Evolutionary conservation across 83 land plant species (phyloP).

Genomic region (Thuja plicata): DNA sequence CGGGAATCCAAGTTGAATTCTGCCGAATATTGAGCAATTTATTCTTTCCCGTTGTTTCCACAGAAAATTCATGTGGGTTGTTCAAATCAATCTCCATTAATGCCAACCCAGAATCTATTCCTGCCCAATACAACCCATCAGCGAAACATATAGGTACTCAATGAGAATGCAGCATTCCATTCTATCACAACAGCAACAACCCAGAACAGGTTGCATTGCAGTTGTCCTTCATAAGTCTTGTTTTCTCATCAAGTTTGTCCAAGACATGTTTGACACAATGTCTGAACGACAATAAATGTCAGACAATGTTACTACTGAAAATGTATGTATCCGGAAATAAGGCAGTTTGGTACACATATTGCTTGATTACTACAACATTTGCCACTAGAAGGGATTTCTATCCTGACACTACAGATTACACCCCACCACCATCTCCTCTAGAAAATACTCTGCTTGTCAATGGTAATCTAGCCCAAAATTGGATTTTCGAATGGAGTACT

Average conservation of each 20-base stretch:
- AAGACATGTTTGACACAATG: background rate
- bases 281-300: background rate
- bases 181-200: background rate
- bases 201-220: background rate
- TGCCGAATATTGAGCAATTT: background rate
- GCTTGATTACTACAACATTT: too few species aligned
- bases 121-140: background rate
- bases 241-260: background rate
- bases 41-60: background rate
- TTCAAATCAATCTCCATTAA: constrained; percentile 1
- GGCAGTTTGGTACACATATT: background rate
- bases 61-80: background rate
- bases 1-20: background rate
- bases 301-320: background rate
- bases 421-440: background rate
- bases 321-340: background rate
- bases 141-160: background rate
- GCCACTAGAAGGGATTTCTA: too few species aligned
- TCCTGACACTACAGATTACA: too few species aligned
- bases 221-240: background rate
- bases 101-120: background rate
- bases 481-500: background rate
- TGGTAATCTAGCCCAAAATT: too few species aligned
- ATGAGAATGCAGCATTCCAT: background rate
- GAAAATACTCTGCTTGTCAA: too few species aligned